Conservation (phyloP, 441 rosid species). For the Eugenia klotzschiana region DNA sequence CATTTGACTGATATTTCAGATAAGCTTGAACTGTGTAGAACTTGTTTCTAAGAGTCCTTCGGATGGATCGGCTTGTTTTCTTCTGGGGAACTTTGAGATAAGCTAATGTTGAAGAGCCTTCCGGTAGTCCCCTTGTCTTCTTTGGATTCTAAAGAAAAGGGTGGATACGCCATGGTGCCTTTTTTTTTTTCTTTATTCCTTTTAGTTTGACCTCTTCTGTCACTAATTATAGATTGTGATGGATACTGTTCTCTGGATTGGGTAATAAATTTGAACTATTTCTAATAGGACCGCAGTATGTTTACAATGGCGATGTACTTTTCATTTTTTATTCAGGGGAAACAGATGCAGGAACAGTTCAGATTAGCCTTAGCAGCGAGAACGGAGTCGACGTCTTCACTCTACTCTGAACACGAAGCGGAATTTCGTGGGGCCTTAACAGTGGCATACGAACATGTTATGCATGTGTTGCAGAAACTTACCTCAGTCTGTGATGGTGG, state of each 20-base stretch:
- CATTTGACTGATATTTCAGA: neutral
- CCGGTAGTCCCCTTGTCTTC: neutral
- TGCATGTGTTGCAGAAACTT: slow-evolving; percentile 33
- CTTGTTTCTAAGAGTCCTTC: neutral
- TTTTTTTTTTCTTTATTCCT: neutral
- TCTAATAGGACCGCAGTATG: neutral
- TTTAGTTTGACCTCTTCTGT: neutral
- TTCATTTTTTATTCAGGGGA: slow-evolving; percentile 34
- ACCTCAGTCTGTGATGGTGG: slow-evolving; percentile 16
- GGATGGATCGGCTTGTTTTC: neutral
- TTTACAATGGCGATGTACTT: neutral
- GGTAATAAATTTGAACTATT: neutral
- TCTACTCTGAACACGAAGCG: slow-evolving; percentile 19
- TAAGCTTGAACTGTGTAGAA: neutral
- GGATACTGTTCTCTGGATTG: neutral
- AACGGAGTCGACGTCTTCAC: slow-evolving; percentile 5
- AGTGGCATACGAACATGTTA: slow-evolving; percentile 19
- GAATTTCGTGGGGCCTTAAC: slow-evolving; percentile 27
- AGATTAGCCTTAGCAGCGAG: slow-evolving; percentile 11
- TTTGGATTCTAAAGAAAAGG: neutral
- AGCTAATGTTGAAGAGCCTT: neutral
- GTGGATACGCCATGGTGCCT: neutral
- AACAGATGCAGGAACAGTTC: slow-evolving; percentile 39
- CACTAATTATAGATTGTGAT: neutral
- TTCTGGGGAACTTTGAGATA: neutral